Evolutionary conservation across 257 asterid genomes (phyloP).

Genomic region (Nicotiana attenuata): DNA sequence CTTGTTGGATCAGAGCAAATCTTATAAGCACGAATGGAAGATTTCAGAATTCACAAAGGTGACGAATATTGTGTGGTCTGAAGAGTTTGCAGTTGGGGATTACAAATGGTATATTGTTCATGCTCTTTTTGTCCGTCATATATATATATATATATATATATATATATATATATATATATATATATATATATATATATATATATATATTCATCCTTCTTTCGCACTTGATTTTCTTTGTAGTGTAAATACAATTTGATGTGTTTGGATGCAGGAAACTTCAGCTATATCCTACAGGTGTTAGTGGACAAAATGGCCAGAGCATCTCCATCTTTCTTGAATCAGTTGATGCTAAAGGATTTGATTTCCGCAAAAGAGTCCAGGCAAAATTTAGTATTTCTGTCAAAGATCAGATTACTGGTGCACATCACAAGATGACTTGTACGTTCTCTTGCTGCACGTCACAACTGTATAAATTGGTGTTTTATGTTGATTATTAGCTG

Average conservation of each 20-base stretch:
- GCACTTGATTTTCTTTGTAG: neutral
- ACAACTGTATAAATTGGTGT: too few relatives aligned
- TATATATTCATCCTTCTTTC: too few relatives aligned
- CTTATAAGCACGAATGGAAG: neutral
- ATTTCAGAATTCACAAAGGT: neutral
- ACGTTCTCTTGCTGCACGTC: too few relatives aligned
- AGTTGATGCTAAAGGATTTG: neutral
- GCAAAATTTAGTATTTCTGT: neutral
- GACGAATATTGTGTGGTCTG: neutral
- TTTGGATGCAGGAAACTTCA: neutral
- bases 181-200: too few relatives aligned
- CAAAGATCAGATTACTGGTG: too few relatives aligned
- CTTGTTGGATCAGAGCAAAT: neutral
- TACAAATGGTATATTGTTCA: neutral
- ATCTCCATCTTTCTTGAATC: neutral
- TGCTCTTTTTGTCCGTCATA: neutral
- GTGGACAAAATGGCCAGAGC: neutral
- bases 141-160: too few relatives aligned
- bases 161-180: too few relatives aligned
- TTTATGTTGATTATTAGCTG: too few relatives aligned
- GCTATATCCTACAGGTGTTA: neutral
- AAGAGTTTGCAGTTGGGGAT: neutral
- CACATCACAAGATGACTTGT: too few relatives aligned
- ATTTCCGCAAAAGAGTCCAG: neutral
- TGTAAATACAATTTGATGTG: neutral